Base-by-base conservation (phyloP, 2,329 filamentous ascomycete genomes). In the Sarocladium kiliense region DNA sequence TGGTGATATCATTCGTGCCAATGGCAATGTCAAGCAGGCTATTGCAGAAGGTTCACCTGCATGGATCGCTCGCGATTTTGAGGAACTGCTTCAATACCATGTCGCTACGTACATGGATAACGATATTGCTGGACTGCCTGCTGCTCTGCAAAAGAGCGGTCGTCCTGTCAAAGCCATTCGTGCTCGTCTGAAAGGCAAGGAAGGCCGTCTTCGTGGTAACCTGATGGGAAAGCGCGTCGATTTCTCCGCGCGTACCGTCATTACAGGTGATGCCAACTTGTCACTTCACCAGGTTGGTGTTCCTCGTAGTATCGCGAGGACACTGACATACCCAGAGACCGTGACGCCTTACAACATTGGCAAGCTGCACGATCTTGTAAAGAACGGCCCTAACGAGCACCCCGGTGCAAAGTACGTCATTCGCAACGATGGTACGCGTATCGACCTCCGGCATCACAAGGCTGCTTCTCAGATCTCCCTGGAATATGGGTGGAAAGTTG, bases 31-130 rank as follows among this genome's bases (percentile, higher is more conserved):
- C 56, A 86, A 89, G 62, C 87, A 94, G 63, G 94, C 91, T 58
- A 90, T 96, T 65, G 85, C 89, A 57, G 91, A 97, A 70, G 94
- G 94, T 56, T 92, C 92, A 3, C 91, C 94, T 1, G 86, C 89
- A 60, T 94, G 99, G 72, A 91, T 97, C 61, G 84, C 91, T 16
- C 83, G 86, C 57, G 94, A 99, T 65, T 97, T 97, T 57, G 91
- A 96, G 71, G 85, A 87, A 60, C 77, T 99, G 30, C 78, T 99
- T 36, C 95, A 99, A 68, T 99, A 96, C 68, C 95, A 99, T 66
- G 92, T 99, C 58, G 95, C 95, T 42, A 99, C 95, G 1, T 96
- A 97, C 74, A 99, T 99, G 95, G 94, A 99, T 73, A 99, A 99
- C 65, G 93, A 99, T 69, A 97, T 97, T 72, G 94, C 95, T 60